phyloP scores from a whole-genome alignment of 202 grass and related monocot genomes.

The Dendrocalamus latiflorus region DNA sequence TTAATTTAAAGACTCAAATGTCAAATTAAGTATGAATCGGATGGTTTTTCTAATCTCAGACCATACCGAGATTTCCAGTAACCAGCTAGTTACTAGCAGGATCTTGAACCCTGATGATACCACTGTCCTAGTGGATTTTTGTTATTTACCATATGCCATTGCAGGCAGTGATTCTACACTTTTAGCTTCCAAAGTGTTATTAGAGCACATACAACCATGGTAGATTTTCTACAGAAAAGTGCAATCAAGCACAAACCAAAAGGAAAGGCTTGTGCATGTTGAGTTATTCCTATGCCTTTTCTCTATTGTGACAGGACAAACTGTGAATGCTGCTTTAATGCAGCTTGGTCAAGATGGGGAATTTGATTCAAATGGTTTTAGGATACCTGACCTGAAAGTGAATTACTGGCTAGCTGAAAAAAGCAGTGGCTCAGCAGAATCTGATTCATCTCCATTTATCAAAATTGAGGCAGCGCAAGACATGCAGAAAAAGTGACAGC shows the following conservation, averaged over 20 bases:
- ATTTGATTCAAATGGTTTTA: no score
- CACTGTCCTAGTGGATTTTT: background rate
- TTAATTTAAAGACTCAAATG: background rate
- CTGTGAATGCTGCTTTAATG: no score
- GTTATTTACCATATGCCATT: background rate
- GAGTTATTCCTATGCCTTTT: no score
- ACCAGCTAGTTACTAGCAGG: background rate
- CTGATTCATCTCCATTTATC: no score
- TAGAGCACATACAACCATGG: background rate
- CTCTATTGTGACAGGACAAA: no score
- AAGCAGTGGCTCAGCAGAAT: no score
- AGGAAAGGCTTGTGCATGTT: background rate
- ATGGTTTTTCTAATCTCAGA: background rate
- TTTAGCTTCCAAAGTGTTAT: no score
- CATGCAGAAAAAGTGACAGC: no score
- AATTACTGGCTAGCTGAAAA: no score
- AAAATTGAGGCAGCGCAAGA: no score
- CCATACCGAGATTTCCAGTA: background rate
- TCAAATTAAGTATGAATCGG: background rate
- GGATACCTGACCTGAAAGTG: no score
- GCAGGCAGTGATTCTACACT: background rate
- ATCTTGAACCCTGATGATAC: background rate
- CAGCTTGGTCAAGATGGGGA: no score
- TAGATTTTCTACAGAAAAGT: background rate
- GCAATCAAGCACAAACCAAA: constrained; percentile 6